Conservation (phyloP, 768 basidiomycete species). For the Leccinum arenicola region DNA sequence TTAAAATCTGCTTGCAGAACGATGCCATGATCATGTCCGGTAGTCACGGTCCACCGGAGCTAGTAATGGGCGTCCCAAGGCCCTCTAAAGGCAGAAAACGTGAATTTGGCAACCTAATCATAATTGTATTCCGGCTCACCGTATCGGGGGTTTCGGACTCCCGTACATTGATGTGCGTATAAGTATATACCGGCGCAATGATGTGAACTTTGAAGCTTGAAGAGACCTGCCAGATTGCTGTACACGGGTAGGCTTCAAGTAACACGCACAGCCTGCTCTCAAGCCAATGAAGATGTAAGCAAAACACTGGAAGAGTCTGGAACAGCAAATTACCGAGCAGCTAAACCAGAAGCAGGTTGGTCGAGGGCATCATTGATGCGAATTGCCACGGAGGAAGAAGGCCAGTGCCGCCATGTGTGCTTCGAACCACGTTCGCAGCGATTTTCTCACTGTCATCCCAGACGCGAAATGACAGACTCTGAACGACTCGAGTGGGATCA, state of each 20-base stretch:
- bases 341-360: neutral
- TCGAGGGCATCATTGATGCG: neutral
- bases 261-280: neutral
- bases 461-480: neutral
- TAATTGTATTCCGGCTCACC: neutral
- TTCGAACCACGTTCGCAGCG: neutral
- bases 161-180: neutral
- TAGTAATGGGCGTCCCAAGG: neutral
- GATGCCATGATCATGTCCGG: neutral
- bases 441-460: neutral
- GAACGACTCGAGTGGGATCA: neutral
- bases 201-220: neutral
- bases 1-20: conserved; percentile 7
- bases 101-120: neutral
- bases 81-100: neutral
- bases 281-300: neutral
- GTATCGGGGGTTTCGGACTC: neutral
- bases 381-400: neutral
- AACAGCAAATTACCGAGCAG: neutral
- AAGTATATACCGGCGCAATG: neutral
- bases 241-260: too few relatives aligned
- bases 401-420: neutral
- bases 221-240: neutral
- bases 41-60: neutral
- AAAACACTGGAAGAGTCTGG: neutral